These are phyloP conservation scores for Fusarium sp. DNA, from an alignment of 2,329 filamentous ascomycete genomes.

Conservation along the genomic window DNA sequence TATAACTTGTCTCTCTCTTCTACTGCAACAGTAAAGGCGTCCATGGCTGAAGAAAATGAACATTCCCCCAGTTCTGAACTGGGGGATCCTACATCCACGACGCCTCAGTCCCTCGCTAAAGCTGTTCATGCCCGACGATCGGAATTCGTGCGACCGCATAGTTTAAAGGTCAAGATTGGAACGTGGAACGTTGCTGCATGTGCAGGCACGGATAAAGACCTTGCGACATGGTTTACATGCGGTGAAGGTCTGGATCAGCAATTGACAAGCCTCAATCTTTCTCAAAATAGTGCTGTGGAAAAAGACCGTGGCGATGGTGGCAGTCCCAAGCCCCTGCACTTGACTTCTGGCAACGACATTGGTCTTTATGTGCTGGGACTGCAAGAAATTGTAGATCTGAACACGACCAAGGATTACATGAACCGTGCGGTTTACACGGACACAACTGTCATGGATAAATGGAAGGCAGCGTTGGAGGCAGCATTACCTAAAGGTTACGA, in stretches of 20 bases:
- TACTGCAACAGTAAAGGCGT: slow-evolving; percentile 40
- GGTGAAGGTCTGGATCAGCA: slow-evolving; percentile 76
- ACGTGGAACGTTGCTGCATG: slow-evolving; percentile 94
- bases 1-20: slow-evolving; percentile 27
- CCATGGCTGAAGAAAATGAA: slow-evolving; percentile 45
- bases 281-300: slow-evolving; percentile 53
- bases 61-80: slow-evolving; percentile 55
- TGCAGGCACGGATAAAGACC: slow-evolving; percentile 86
- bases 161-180: slow-evolving; percentile 87
- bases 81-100: slow-evolving; percentile 56
- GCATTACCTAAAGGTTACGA: slow-evolving; percentile 82
- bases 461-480: slow-evolving; percentile 80
- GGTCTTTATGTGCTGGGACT: slow-evolving; percentile 90
- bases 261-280: slow-evolving; percentile 65
- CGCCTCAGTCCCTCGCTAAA: slow-evolving; percentile 69
- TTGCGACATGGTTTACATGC: slow-evolving; percentile 88
- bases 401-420: slow-evolving; percentile 81
- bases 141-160: slow-evolving; percentile 81
- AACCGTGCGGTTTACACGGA: slow-evolving; percentile 75
- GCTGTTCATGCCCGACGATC: slow-evolving; percentile 77
- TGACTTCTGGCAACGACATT: slow-evolving; percentile 74
- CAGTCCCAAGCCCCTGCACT: slow-evolving; percentile 49
- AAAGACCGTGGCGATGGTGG: slow-evolving; percentile 48
- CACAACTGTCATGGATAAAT: slow-evolving; percentile 75
- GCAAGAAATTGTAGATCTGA: slow-evolving; percentile 92